These are phyloP conservation scores for Ligustrum vulgare DNA, from an alignment of 257 asterid species.

Conservation along the genomic window DNA sequence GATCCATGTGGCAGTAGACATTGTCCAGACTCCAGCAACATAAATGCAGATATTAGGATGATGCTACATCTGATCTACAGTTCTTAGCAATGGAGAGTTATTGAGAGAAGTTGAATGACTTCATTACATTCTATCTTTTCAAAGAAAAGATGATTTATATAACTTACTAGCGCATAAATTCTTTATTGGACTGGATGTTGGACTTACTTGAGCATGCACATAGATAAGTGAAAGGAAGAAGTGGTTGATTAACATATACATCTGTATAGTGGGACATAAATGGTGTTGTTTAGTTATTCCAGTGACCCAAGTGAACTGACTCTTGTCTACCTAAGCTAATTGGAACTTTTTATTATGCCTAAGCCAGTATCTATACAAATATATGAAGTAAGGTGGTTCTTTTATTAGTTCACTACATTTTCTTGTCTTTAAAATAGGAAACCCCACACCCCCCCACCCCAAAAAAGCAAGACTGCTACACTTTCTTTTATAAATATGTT, in stretches of 20 bases:
- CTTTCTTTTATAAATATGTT: conserved; percentile 7
- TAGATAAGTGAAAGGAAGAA: background rate
- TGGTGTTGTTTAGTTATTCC: background rate
- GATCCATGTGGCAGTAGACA: background rate
- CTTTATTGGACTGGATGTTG: background rate
- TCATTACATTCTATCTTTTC: conserved; percentile 8
- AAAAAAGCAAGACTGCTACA: background rate
- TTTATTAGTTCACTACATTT: background rate
- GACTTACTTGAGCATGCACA: background rate
- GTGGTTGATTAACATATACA: background rate
- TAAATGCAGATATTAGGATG: background rate
- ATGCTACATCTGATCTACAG: background rate
- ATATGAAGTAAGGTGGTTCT: background rate
- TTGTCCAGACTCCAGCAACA: background rate
- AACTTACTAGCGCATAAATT: background rate
- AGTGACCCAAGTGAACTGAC: background rate
- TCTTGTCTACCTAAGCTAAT: background rate
- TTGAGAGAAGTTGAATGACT: conserved; percentile 14
- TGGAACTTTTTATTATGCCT: background rate
- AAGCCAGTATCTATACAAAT: background rate
- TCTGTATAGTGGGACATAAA: background rate
- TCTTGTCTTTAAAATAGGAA: background rate
- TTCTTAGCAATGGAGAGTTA: conserved; percentile 11
- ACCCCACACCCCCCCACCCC: background rate
- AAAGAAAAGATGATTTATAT: background rate